Evolutionary conservation across 768 basidiomycete species (phyloP), one percentile per base, ranked within the genome.

Genomic region (Hemileccinum rubropunctum): DNA sequence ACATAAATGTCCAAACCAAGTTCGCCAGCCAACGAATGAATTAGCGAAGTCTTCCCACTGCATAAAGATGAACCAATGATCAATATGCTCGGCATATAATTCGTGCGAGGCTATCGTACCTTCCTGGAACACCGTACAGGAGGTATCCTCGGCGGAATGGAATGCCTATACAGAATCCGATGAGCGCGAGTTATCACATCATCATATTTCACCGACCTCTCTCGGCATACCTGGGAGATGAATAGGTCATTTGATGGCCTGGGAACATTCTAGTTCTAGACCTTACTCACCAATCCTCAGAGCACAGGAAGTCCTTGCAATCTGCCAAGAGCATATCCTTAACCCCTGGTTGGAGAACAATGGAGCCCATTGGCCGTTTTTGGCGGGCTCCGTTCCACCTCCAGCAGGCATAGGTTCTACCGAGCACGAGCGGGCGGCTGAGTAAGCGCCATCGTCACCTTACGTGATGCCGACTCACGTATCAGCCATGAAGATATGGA

Each of bases 351-450:
- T 92, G 89, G 11, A 93, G 77, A 13, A 93, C 90, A 53, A 94
- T 92, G n/a, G 90, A 92, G 60, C 86, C 88, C 85, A 94, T 86
- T 0, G 91, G 91, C 28, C 91, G 79, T 68, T 94, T 94, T 60
- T 91, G 88, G 42, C 89, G 78, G 6, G 90, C 87, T 37, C 89
- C 91, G 58, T 90, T 92, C 86, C 88, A 91, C 49, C 88, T 76
- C 91, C 91, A 94, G 60, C 83, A 83, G 2, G 77, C 79, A 59
- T 86, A 86, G 9, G 83, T 79, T 41, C 86, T 87, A 56, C 30
- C 45, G 38, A 45, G 30, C 39, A 45, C 44, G 27, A 32, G 20
- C n/a, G 35, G 9, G 28, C 39, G 45, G 28, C 18, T 15, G 15
- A 41, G 37, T 57, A 28, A 55, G 42, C 27, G n/a, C 36, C 32